Evolutionary conservation across 2,329 filamentous ascomycete species (phyloP).

Genomic region (Fusarium kyushuense): DNA sequence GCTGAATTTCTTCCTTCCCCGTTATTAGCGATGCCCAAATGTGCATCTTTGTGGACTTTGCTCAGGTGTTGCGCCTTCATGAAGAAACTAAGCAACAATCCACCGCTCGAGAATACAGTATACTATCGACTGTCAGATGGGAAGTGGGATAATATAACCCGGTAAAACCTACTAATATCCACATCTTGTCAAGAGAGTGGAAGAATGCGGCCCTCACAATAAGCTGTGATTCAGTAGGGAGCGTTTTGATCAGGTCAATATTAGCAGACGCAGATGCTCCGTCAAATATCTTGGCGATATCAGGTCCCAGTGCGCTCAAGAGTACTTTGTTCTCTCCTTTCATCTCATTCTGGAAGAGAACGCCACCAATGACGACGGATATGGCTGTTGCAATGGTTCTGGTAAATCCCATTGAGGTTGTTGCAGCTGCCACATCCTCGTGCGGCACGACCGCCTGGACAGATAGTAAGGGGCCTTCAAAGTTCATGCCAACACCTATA

Average conservation of each 20-base stretch:
- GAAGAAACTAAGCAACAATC: conserved; percentile 37
- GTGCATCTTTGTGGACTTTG: conserved; percentile 38
- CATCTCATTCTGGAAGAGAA: conserved; percentile 79
- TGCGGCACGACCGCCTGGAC: conserved; percentile 72
- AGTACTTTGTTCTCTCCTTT: conserved; percentile 60
- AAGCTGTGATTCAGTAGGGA: conserved; percentile 36
- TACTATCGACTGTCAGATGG: conserved; percentile 25
- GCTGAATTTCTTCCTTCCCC: rapidly evolving
- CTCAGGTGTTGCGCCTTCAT: conserved; percentile 43
- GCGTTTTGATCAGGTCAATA: conserved; percentile 60
- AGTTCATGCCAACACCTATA: conserved; percentile 71
- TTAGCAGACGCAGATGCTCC: conserved; percentile 69
- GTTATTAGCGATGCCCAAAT: conserved; percentile 29
- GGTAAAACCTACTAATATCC: conserved; percentile 46
- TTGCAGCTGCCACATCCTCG: conserved; percentile 72
- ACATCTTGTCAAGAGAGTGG: conserved; percentile 43
- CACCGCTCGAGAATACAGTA: conserved; percentile 29
- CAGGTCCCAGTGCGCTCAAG: conserved; percentile 58
- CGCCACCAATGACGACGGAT: conserved; percentile 75
- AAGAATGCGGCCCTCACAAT: conserved; percentile 46
- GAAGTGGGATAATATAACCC: too few relatives aligned
- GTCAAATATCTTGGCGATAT: conserved; percentile 62
- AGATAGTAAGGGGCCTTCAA: conserved; percentile 72
- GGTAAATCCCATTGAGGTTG: conserved; percentile 71
- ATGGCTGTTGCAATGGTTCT: conserved; percentile 73